These are phyloP conservation scores for Thalassiosira livingstoniorum DNA, from an alignment of 352 stramenopile genomes.

Conservation along the genomic window DNA sequence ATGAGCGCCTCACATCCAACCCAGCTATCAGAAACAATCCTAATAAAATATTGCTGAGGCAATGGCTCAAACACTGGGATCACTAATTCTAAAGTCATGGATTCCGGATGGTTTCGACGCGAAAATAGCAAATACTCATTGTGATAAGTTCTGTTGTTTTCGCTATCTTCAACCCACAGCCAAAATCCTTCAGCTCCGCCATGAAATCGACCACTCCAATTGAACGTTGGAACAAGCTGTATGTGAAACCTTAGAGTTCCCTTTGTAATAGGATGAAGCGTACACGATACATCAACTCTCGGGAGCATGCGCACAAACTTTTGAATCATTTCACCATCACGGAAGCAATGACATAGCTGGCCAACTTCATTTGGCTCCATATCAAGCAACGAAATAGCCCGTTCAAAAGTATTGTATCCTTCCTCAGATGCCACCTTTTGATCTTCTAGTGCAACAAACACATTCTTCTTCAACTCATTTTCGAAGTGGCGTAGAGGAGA, in stretches of 20 bases:
- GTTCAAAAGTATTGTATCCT: constrained; percentile 74
- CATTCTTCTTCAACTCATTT: constrained; percentile 89
- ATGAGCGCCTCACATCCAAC: constrained; percentile 93
- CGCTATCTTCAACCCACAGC: constrained; percentile 97
- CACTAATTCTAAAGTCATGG: constrained; percentile 93
- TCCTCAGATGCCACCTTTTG: constrained; percentile 72
- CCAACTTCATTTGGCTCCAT: constrained; percentile 87
- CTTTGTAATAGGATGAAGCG: constrained; percentile 94
- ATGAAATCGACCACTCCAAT: constrained; percentile 89
- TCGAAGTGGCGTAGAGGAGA: constrained; percentile 94
- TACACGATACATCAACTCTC: constrained; percentile 73
- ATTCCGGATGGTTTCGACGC: constrained; percentile 75
- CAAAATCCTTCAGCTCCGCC: constrained; percentile 91
- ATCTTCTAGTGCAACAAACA: constrained; percentile 90
- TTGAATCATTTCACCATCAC: constrained; percentile 75
- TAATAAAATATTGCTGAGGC: constrained; percentile 94
- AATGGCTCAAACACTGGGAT: constrained; percentile 95
- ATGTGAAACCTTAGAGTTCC: constrained; percentile 94
- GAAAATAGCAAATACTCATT: constrained; percentile 89
- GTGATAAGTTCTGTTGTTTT: constrained; percentile 85
- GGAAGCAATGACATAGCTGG: constrained; percentile 73
- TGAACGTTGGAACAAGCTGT: constrained; percentile 88
- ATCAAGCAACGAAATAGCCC: constrained; percentile 85
- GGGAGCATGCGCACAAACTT: constrained; percentile 81
- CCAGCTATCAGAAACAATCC: constrained; percentile 95